Percentiles rank a stretch among this genome's conserved stretches.
Evolutionary conservation across 257 asterid species (phyloP).

Genomic region (Lycium barbarum): DNA sequence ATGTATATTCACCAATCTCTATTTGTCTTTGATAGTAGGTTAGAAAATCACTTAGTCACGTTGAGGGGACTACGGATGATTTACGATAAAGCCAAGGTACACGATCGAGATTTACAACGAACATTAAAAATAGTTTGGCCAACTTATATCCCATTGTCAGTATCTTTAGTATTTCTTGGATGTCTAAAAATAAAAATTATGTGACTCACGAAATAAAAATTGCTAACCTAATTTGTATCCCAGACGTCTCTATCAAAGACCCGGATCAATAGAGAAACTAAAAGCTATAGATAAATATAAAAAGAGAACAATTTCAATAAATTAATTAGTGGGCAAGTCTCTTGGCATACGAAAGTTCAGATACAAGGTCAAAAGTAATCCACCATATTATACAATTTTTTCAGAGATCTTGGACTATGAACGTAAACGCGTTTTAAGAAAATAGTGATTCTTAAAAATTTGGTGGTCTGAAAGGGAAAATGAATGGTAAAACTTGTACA

Average conservation of each 20-base stretch:
- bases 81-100: too few relatives aligned
- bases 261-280: neutral
- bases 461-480: neutral
- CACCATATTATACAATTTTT: neutral
- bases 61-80: too few relatives aligned
- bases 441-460: neutral
- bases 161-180: too few relatives aligned
- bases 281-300: neutral
- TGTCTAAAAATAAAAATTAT: too few relatives aligned
- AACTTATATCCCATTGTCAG: too few relatives aligned
- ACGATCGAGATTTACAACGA: too few relatives aligned
- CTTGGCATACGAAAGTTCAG: neutral
- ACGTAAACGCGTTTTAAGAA: neutral
- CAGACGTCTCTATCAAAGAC: neutral
- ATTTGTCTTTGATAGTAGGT: neutral
- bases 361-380: neutral
- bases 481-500: neutral
- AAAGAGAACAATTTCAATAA: neutral
- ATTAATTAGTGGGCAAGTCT: neutral
- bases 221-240: neutral
- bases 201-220: too few relatives aligned
- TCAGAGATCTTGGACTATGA: neutral
- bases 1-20: neutral
- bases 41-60: neutral
- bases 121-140: too few relatives aligned